These are phyloP conservation scores for Vinca minor DNA, from an alignment of 257 asterid genomes.

Conservation along the genomic window DNA sequence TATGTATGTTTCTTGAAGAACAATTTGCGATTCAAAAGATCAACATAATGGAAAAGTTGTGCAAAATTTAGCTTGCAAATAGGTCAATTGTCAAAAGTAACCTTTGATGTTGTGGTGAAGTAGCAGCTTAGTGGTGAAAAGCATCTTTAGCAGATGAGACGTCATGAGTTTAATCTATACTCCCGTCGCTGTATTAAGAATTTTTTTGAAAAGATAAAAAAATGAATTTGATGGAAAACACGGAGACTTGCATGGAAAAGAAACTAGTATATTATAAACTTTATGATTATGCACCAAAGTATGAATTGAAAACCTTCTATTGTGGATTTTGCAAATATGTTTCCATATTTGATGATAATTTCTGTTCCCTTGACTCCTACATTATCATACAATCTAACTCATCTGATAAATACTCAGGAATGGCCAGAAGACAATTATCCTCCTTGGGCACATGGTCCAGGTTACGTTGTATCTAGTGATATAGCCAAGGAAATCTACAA, in stretches of 20 bases:
- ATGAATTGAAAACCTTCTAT: neutral
- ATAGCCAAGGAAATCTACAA: constrained; percentile 64
- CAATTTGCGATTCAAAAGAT: too few species aligned
- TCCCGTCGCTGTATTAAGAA: too few species aligned
- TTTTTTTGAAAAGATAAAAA: too few species aligned
- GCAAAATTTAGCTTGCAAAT: neutral
- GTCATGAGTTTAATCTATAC: too few species aligned
- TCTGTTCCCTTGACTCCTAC: neutral
- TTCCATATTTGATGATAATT: neutral
- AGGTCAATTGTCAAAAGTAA: neutral
- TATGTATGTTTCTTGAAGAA: neutral
- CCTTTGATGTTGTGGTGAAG: neutral
- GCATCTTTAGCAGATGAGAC: too few species aligned
- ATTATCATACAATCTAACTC: constrained; percentile 14
- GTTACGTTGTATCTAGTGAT: constrained; percentile 74
- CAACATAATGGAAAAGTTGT: too few species aligned
- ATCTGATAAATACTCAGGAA: constrained; percentile 40
- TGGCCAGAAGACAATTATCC: constrained; percentile 83
- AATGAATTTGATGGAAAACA: too few species aligned
- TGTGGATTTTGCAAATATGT: constrained; percentile 1
- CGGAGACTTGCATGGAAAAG: neutral
- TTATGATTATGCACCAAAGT: too few species aligned
- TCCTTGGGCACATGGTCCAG: constrained; percentile 97
- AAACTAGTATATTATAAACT: too few species aligned
- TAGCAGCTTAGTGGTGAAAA: neutral